These are phyloP conservation scores for Podaxis rugospora DNA, from an alignment of 768 basidiomycete species.

Conservation along the genomic window DNA sequence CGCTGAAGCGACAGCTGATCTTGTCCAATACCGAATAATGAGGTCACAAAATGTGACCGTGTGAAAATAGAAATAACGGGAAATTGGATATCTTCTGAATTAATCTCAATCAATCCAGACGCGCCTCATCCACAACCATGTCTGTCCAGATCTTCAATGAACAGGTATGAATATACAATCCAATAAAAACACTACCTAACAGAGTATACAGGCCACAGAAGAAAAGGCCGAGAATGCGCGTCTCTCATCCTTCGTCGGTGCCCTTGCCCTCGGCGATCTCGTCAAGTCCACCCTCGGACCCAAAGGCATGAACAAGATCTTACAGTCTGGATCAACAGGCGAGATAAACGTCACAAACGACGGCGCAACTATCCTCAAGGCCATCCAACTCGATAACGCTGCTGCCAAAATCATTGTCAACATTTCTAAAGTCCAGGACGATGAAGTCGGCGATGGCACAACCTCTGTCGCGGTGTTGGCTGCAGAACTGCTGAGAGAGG, in stretches of 20 bases:
- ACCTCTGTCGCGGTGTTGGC: conserved; percentile 90
- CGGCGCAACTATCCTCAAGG: conserved; percentile 96
- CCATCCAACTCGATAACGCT: conserved; percentile 96
- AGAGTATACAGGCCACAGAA: conserved; percentile 62
- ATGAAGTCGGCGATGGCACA: conserved; percentile 96
- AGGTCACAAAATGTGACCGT: conserved; percentile 1
- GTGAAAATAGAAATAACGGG: neutral
- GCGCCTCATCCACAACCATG: conserved; percentile 13
- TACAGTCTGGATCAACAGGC: conserved; percentile 85
- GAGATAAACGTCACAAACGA: conserved; percentile 98
- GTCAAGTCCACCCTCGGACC: conserved; percentile 98
- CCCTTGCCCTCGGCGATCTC: conserved; percentile 94
- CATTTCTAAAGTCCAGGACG: conserved; percentile 99
- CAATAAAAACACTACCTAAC: neutral
- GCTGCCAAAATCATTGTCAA: conserved; percentile 99
- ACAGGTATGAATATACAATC: conserved; percentile 12
- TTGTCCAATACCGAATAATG: too few relatives aligned
- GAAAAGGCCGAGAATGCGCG: conserved; percentile 98
- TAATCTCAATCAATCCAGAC: conserved; percentile 3
- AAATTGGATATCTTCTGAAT: neutral
- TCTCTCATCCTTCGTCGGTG: conserved; percentile 96
- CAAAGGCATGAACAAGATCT: conserved; percentile 99
- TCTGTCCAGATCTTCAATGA: conserved; percentile 26
- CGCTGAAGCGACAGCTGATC: too few relatives aligned
- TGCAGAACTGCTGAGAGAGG: conserved; percentile 88